Evolutionary conservation across 208 protist species (phyloP).

Genomic region (Trichomonas tenax): DNA sequence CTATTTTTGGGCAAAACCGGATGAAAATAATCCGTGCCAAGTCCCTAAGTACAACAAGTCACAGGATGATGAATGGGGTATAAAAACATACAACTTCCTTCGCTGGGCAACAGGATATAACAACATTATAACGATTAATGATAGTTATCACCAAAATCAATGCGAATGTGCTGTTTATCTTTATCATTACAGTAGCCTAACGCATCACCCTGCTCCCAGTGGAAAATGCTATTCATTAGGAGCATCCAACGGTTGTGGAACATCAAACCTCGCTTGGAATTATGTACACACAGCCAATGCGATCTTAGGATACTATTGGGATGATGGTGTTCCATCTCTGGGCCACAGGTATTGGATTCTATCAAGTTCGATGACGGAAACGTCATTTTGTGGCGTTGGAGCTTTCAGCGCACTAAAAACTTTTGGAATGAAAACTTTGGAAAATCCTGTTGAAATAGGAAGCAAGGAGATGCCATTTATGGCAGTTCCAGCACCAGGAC

Average conservation of each 20-base stretch:
- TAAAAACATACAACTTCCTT: background rate
- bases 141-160: background rate
- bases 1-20: background rate
- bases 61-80: background rate
- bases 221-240: background rate
- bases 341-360: background rate
- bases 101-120: background rate
- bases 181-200: background rate
- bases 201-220: background rate
- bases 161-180: background rate
- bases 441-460: background rate
- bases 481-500: background rate
- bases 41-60: background rate
- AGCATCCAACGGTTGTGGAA: background rate
- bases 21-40: background rate
- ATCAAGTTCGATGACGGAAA: background rate
- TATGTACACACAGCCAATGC: background rate
- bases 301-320: background rate
- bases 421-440: background rate
- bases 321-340: background rate
- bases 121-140: background rate
- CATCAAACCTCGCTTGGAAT: background rate
- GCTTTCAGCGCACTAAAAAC: background rate
- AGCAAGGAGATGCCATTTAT: background rate
- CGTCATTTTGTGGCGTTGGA: background rate